Percentiles rank a stretch among this genome's conserved stretches.
Conservation (phyloP, 768 basidiomycete genomes). For the Candolleomyces efflorescens region DNA sequence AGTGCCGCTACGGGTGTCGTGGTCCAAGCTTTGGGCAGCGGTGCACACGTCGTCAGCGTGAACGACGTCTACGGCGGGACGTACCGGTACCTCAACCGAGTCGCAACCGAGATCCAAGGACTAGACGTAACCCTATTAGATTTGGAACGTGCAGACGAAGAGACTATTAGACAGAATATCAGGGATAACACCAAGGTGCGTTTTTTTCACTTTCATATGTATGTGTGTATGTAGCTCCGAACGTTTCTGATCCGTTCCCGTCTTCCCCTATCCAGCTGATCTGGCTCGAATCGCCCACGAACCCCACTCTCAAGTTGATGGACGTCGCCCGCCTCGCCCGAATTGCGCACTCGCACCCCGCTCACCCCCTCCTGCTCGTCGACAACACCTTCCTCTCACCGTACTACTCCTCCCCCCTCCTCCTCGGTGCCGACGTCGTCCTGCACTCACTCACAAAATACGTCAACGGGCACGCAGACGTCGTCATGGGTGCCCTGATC, state of each 20-base stretch:
- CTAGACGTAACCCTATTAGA: constrained; percentile 77
- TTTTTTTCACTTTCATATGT: no score
- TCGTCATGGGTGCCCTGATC: constrained; percentile 83
- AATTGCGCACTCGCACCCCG: constrained; percentile 59
- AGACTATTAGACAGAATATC: constrained; percentile 64
- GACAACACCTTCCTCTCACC: constrained; percentile 96
- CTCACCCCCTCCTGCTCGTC: constrained; percentile 75
- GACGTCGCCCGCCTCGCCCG: constrained; percentile 70
- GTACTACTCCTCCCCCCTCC: constrained; percentile 84
- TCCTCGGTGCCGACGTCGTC: constrained; percentile 82
- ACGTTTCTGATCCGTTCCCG: neutral
- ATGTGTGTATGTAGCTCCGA: no score
- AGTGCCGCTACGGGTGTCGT: constrained; percentile 84
- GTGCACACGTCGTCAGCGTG: constrained; percentile 82
- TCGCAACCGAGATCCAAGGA: constrained; percentile 58
- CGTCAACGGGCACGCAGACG: constrained; percentile 91
- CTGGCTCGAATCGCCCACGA: constrained; percentile 95
- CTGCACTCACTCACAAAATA: constrained; percentile 87
- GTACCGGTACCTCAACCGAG: constrained; percentile 73
- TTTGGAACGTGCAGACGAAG: constrained; percentile 65
- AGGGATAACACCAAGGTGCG: constrained; percentile 70
- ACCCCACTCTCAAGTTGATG: constrained; percentile 86
- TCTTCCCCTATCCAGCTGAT: constrained; percentile 55
- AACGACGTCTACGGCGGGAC: constrained; percentile 96
- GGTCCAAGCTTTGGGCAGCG: constrained; percentile 66